These are phyloP conservation scores for Mortierella sp. DNA, from an alignment of 371 early-diverging fungal species.

Conservation along the genomic window DNA sequence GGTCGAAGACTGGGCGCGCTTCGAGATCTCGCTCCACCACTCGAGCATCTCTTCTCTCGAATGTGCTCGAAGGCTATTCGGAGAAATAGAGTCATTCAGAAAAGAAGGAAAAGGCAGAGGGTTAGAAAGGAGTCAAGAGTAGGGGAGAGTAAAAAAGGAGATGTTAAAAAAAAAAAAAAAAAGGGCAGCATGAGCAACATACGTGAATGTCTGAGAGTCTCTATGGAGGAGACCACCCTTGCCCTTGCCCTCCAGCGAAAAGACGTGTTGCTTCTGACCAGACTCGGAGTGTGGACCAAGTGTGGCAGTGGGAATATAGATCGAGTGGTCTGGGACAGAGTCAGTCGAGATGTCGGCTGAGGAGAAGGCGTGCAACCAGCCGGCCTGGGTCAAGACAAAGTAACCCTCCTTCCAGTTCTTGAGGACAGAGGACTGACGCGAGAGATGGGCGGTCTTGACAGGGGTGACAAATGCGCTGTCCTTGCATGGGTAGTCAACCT, in stretches of 20 bases:
- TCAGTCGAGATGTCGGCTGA: constrained; percentile 35
- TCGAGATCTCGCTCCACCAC: constrained; percentile 49
- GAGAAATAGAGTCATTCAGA: neutral
- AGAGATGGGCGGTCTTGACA: constrained; percentile 37
- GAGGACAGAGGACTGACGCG: constrained; percentile 41
- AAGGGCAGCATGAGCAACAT: constrained; percentile 8
- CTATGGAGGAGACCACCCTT: constrained; percentile 46
- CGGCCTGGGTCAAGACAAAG: constrained; percentile 39
- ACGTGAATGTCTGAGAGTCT: constrained; percentile 49
- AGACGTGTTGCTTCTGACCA: constrained; percentile 43
- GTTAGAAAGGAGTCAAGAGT: neutral
- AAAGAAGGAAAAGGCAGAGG: neutral
- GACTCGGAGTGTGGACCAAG: constrained; percentile 41
- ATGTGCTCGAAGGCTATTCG: constrained; percentile 37
- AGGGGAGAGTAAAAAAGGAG: no score
- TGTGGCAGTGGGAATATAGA: constrained; percentile 41
- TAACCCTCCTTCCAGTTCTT: constrained; percentile 53
- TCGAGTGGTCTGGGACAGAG: constrained; percentile 38
- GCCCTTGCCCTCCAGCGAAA: constrained; percentile 49
- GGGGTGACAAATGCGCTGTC: constrained; percentile 31
- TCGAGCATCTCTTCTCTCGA: constrained; percentile 50
- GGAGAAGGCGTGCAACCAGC: constrained; percentile 46
- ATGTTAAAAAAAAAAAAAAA: neutral
- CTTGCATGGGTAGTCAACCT: constrained; percentile 47
- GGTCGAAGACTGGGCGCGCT: constrained; percentile 42